These are phyloP conservation scores for Aspergillus ibericus DNA, from an alignment of 2,329 filamentous ascomycete species.

Conservation along the genomic window DNA sequence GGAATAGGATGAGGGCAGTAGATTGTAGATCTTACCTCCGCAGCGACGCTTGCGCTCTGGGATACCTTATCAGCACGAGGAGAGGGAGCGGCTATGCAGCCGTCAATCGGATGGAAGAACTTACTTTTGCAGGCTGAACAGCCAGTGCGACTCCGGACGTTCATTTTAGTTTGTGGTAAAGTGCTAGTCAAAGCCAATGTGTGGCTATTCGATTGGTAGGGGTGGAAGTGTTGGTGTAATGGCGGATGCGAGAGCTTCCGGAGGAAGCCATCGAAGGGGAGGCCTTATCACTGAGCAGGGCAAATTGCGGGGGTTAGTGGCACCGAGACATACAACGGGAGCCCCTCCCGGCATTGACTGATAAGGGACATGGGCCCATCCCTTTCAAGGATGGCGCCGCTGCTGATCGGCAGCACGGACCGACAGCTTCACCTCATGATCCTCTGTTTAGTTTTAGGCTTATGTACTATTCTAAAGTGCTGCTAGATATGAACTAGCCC, in stretches of 20 bases:
- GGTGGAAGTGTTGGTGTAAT: neutral
- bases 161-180: neutral
- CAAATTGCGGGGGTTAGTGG: too few relatives aligned
- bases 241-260: neutral
- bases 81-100: neutral
- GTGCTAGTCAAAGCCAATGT: neutral
- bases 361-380: too few relatives aligned
- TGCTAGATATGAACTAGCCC: too few relatives aligned
- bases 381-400: too few relatives aligned
- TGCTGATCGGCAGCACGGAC: too few relatives aligned
- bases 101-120: neutral
- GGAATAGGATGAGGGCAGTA: neutral
- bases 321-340: too few relatives aligned
- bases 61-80: neutral
- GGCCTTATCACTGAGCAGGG: neutral
- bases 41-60: conserved; percentile 4
- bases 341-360: too few relatives aligned
- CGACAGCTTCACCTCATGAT: too few relatives aligned
- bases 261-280: neutral
- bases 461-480: too few relatives aligned
- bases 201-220: neutral
- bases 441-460: too few relatives aligned
- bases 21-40: neutral
- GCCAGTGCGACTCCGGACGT: conserved; percentile 2
- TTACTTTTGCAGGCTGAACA: conserved; percentile 2